Percentiles rank a stretch among this genome's conserved stretches.
Conservation (phyloP, 2,329 filamentous ascomycete species). For the Paraphoma sp. region DNA sequence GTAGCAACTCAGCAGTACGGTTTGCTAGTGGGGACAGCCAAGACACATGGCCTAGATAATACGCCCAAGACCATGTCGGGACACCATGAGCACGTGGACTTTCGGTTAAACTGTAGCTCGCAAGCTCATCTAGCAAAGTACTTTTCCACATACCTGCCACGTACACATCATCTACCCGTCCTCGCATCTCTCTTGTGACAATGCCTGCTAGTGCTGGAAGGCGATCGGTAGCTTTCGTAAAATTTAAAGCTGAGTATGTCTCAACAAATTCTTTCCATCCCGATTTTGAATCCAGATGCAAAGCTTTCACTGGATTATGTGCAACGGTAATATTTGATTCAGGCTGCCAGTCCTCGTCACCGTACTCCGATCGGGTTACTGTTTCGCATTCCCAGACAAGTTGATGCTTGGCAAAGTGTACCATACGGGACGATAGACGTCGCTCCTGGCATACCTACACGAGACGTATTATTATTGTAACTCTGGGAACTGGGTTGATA, state of each 20-base stretch:
- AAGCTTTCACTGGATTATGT: neutral
- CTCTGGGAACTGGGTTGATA: no score
- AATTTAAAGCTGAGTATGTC: neutral
- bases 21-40: neutral
- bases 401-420: slow-evolving; percentile 17
- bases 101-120: neutral
- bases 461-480: no score
- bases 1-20: neutral
- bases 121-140: neutral
- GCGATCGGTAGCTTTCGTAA: slow-evolving; percentile 7
- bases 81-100: no score
- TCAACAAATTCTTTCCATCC: neutral
- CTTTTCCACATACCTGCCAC: slow-evolving; percentile 13
- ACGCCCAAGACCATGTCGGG: slow-evolving; percentile 9
- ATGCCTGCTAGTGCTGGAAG: slow-evolving; percentile 10
- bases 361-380: neutral
- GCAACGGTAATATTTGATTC: neutral
- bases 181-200: neutral
- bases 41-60: slow-evolving; percentile 5
- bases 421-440: slow-evolving; percentile 15
- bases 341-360: neutral
- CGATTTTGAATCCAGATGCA: neutral
- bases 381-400: slow-evolving; percentile 20
- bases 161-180: slow-evolving; percentile 4
- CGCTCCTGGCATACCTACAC: slow-evolving; percentile 20